These are phyloP conservation scores for Aspergillus homomorphus DNA, from an alignment of 495 filamentous ascomycete genomes.

Conservation along the genomic window DNA sequence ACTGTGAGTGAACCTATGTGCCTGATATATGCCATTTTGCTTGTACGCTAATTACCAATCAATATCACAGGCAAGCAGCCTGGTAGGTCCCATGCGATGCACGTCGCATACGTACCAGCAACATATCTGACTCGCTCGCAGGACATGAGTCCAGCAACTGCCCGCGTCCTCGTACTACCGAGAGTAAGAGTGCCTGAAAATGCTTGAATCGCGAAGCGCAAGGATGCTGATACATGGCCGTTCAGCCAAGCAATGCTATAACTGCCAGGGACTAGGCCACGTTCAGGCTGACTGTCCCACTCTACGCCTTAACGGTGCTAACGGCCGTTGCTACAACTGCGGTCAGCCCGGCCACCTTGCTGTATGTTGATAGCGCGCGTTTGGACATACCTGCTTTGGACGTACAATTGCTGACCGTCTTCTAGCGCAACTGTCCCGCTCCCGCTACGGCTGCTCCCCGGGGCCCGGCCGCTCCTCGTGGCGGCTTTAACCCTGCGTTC, in stretches of 20 bases:
- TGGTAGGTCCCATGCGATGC: slow-evolving; percentile 48
- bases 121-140: slow-evolving; percentile 44
- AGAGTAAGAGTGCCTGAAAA: slow-evolving; percentile 55
- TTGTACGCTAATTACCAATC: slow-evolving; percentile 24
- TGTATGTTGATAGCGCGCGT: slow-evolving; percentile 40
- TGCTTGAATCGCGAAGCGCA: slow-evolving; percentile 1
- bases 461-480: slow-evolving; percentile 62
- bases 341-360: slow-evolving; percentile 88
- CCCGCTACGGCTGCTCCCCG: slow-evolving; percentile 59
- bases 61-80: slow-evolving; percentile 72
- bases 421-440: slow-evolving; percentile 79
- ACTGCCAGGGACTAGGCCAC: slow-evolving; percentile 97
- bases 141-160: slow-evolving; percentile 98
- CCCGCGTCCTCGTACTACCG: slow-evolving; percentile 92
- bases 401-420: slow-evolving; percentile 1
- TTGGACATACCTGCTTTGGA: not conserved
- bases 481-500: slow-evolving; percentile 64
- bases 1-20: slow-evolving; percentile 63
- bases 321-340: slow-evolving; percentile 94
- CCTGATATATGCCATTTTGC: not conserved
- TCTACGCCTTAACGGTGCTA: slow-evolving; percentile 81
- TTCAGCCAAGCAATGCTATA: slow-evolving; percentile 96
- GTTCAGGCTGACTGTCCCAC: slow-evolving; percentile 99
- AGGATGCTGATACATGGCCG: slow-evolving; percentile 26
- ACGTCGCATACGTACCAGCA: slow-evolving; percentile 17